A percentile compares a stretch with the other conserved stretches of the same genome.
These are phyloP conservation scores for Tuber brumale DNA, from an alignment of 495 filamentous ascomycete genomes.

Conservation along the genomic window DNA sequence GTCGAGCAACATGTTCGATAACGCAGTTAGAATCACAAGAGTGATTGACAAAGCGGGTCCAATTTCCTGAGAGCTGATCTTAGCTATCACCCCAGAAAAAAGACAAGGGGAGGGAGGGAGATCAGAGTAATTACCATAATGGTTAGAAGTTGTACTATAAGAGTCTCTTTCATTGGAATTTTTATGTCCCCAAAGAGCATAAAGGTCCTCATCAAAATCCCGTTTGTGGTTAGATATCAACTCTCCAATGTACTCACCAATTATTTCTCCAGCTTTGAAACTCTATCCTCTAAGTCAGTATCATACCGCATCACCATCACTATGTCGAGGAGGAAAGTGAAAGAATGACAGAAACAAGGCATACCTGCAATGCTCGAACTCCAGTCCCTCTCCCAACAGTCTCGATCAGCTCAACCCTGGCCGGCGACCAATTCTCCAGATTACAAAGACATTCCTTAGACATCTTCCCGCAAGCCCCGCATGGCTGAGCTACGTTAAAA, in stretches of 20 bases:
- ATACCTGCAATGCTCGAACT: slow-evolving; percentile 24
- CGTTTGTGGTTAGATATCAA: not conserved
- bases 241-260: slow-evolving; percentile 29
- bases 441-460: slow-evolving; percentile 12
- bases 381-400: slow-evolving; percentile 9
- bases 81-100: not conserved
- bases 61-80: slow-evolving; percentile 17
- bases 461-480: slow-evolving; percentile 8
- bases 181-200: slow-evolving; percentile 19
- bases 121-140: slow-evolving; percentile 18
- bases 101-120: not conserved
- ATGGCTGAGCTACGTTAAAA: not conserved
- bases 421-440: slow-evolving; percentile 15
- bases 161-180: not conserved
- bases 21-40: slow-evolving; percentile 18
- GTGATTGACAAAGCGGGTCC: slow-evolving; percentile 31
- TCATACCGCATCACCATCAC: not conserved
- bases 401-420: slow-evolving; percentile 13
- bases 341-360: not conserved
- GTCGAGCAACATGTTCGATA: slow-evolving; percentile 13
- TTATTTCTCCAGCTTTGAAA: slow-evolving; percentile 12
- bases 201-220: not conserved
- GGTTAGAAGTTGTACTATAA: slow-evolving; percentile 17
- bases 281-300: slow-evolving; percentile 2
- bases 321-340: not conserved